These are phyloP conservation scores for maize (Zea mays) DNA, from an alignment of 176 grass and related monocot species.

Conservation along the genomic window Zm-B73-REFERENCE-NAM-5.0 NC_050104.1:137552001-137552500, in stretches of 20 bases:
- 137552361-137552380: conserved; percentile 96
- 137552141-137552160: conserved; percentile 52
- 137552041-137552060: conserved; percentile 62
- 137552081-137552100: conserved; percentile 51
- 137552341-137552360: conserved; percentile 95
- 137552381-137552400: conserved; percentile 70
- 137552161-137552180: conserved; percentile 90
- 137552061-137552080: conserved; percentile 71
- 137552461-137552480: conserved; percentile 26
- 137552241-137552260: conserved; percentile 97
- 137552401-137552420: too few species aligned
- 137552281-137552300: conserved; percentile 97
- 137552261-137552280: conserved; percentile 99
- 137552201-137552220: conserved; percentile 98
- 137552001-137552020: conserved; percentile 65
- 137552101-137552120: conserved; percentile 40
- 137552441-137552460: conserved; percentile 28
- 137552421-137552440: conserved; percentile 25
- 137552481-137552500: conserved; percentile 22
- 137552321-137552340: conserved; percentile 98
- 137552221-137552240: conserved; percentile 91
- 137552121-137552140: conserved; percentile 50
- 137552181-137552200: conserved; percentile 90
- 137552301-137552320: conserved; percentile 97
- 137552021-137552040: conserved; percentile 71